phyloP scores from a whole-genome alignment of 257 asterid genomes.

The Scutellaria galericulata region DNA sequence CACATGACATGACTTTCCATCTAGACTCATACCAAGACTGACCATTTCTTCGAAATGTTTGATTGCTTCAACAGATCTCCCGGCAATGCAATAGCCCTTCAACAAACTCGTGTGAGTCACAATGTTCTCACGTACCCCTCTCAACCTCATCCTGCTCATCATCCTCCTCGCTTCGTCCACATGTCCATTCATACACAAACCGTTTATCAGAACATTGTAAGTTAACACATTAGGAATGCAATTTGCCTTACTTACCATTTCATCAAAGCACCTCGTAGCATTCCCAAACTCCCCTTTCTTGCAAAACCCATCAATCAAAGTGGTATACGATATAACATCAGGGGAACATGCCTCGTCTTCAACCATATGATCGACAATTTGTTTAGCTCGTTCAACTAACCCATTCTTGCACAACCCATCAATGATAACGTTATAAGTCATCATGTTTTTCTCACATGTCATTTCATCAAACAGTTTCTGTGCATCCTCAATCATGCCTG shows the following conservation, averaged over 20 bases:
- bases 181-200: slow-evolving; percentile 51
- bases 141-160: slow-evolving; percentile 54
- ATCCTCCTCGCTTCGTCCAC: slow-evolving; percentile 52
- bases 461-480: slow-evolving; percentile 56
- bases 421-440: slow-evolving; percentile 46
- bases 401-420: slow-evolving; percentile 58
- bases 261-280: slow-evolving; percentile 51
- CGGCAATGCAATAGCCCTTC: slow-evolving; percentile 53
- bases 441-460: slow-evolving; percentile 40
- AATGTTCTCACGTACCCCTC: slow-evolving; percentile 48
- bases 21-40: slow-evolving; percentile 45
- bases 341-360: slow-evolving; percentile 43
- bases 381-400: slow-evolving; percentile 41
- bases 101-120: slow-evolving; percentile 51
- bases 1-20: slow-evolving; percentile 45
- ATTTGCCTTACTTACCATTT: slow-evolving; percentile 42
- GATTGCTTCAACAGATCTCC: slow-evolving; percentile 54
- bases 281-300: slow-evolving; percentile 41
- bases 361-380: slow-evolving; percentile 41
- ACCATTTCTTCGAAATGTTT: slow-evolving; percentile 51
- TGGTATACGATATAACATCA: slow-evolving; percentile 42
- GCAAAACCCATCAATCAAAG: slow-evolving; percentile 58
- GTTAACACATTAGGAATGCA: slow-evolving; percentile 50
- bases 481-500: slow-evolving; percentile 51
- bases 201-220: slow-evolving; percentile 56